Conservation (phyloP, 2,329 filamentous ascomycete genomes). For the Penicillium rolfsii region DNA sequence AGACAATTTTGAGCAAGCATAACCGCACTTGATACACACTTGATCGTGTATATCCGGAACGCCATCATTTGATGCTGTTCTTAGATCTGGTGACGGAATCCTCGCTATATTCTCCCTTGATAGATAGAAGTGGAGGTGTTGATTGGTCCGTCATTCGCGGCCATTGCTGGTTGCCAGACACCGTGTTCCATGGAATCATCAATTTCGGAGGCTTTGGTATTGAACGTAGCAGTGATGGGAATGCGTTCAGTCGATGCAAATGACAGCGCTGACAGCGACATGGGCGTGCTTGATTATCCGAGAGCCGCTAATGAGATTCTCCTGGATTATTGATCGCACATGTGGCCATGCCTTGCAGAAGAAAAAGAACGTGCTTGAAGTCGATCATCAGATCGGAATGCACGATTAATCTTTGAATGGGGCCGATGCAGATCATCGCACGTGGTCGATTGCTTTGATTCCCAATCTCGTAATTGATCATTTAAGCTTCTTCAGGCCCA, state of each 20-base stretch:
- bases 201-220: neutral
- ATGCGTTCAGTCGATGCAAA: too few relatives aligned
- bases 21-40: too few relatives aligned
- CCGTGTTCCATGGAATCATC: neutral
- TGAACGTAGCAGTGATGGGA: too few relatives aligned
- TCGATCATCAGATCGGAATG: neutral
- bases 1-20: neutral
- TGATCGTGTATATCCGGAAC: neutral
- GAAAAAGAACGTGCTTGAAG: neutral
- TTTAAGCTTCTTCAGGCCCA: neutral
- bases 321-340: neutral
- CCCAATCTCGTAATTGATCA: neutral
- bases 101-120: neutral
- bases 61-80: neutral
- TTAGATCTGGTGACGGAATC: neutral
- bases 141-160: neutral
- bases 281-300: neutral
- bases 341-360: neutral
- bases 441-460: neutral
- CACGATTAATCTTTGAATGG: neutral
- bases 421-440: neutral
- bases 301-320: neutral
- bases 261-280: neutral
- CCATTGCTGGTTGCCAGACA: neutral
- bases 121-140: neutral